Base-by-base conservation (phyloP, 1,139 yeast species). In the Hansenula sp. region DNA sequence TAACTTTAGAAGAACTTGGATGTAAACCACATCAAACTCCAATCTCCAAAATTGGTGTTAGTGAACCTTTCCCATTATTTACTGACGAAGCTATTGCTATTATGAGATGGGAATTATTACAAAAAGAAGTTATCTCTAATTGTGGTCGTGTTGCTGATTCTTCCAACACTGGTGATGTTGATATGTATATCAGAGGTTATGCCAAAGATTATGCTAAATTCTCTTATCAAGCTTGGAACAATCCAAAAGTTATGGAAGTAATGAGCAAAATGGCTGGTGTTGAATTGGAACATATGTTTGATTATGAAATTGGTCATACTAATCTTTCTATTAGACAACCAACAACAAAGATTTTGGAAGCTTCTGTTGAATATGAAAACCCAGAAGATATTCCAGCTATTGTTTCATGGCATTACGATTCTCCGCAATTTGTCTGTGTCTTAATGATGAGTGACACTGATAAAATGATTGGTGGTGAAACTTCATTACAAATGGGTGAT, bases 341-440 rank as follows among this genome's bases (percentile, higher is more conserved):
- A 24, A 11, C 26, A 24, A 24, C 13, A 4, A 24, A 24, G 13
- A 24, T 24, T 13, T 24, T 24, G 13, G 26, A 24, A 10, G 4
- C 26, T 8, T 8, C 9, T 8, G 9, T 31, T 5, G 39, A 27
- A 8, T 44, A 38, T 26, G 40, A 47, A 8, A 52, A 60, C 20
- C 63, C 63, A 16, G 59, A 56, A 8, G 68, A 69, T 25, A 64
- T 73, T 37, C 77, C 77, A 18, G 79, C 77, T 32, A 66, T 75
- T 36, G 79, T 75, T 24, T 73, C 75, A 21, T 77, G 82, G 83
- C 82, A 77, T 60, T 56, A 64, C 41, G 83, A 77, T 55, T 69
- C 78, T 29, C 76, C 75, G 42, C 82, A 82, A 11, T 75, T 75
- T 56, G 82, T 77, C n/a, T 77, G 82, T 59, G 82, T 77, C 17